Evolutionary conservation across 495 filamentous ascomycete species (phyloP), one percentile per base, ranked within the genome.

Genomic region (Penicillium goetzii): DNA sequence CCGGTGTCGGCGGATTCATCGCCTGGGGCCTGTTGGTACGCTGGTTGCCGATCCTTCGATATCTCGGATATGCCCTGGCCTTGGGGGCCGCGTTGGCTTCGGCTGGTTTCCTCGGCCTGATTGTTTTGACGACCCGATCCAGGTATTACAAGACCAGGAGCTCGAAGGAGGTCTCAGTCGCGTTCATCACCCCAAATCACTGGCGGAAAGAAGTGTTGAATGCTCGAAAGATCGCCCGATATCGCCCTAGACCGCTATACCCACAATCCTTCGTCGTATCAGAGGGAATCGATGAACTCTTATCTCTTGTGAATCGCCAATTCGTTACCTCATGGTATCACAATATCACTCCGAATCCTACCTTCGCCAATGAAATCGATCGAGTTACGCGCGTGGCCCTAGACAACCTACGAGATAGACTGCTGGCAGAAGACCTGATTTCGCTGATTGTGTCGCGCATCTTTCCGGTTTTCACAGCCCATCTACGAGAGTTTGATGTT

Each of bases 291-390:
- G 92, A 98, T 75, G 86, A 88, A 55, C 75, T 98, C 28, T 82
- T 99, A 36, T 85, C 88, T 26, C 80, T 90, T 38, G 84, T 96
- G 57, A 80, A 91, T 51, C 85, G 92, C 47, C 93, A 97, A 72
- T 97, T 97, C 72, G 84, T 99, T 40, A 84, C 83, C 36, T 88
- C 88, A 12, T 99, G 95, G 95, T 97, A 97, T 73, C 81, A 82
- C 11, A 85, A 86, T 66, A 97, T 99, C 73, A 97, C 90, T 74
- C 84, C 83, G 43, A 92, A 89, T 69, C 88, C 88, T 1, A 83
- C 81, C 3, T 98, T 99, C 68, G 74, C 85, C 38, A 88, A 95
- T 69, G 90, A 97, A 76, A 88, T 97, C 41, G 95, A 98, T 72
- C 86, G 84, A 57, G 81, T 86, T 2, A 84, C 97, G 61, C 87